Base-by-base conservation (phyloP, 2,329 filamentous ascomycete genomes). In the Colletotrichum magnum region DNA sequence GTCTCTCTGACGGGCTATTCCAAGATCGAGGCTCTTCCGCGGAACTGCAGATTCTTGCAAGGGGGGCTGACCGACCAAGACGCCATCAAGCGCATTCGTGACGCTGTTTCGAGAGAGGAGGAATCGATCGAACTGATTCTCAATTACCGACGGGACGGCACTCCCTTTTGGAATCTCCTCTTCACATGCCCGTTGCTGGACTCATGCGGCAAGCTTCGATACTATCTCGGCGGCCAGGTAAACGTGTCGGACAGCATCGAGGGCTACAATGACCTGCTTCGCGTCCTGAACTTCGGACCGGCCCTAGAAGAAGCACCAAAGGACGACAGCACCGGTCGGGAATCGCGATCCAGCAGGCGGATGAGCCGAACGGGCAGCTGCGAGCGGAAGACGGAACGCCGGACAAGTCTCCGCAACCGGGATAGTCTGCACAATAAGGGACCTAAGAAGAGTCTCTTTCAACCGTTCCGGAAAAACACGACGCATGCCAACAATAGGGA, bases 141-240 rank as follows among this genome's bases (percentile, higher is more conserved):
- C 7, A 88, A 88, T 70, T 85, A 86, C 68, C 80, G 81, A 18
- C 84, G 85, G 64, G 83, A 84, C 54, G 86, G 86, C 9, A 79
- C 83, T 24, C 84, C 86, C 0, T 88, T 88, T 72, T 88, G 86
- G 86, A 90, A 89, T 58, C 74, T 90, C 9, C 77, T 90, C 0
- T 88, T 86, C 58, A 76, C 85, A 1, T 83, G 85, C 54, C 88
- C 89, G 0, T 76, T 91, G 1, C 79, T 82, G 26, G 84, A 88
- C 66, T 75, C 77, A 0, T 72, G 79, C 0, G 87, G 87, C 3
- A 82, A 82, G 7, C 76, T 86, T 2, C 80, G 79, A 0, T 89
- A 85, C 75, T 88, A 86, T 72, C 80, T 91, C 16, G 87, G 86
- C 0, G 87, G 84, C 0, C 86, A 90, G 70, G 83, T 90, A 59